Base-by-base conservation (phyloP, 768 basidiomycete species). In the Rhodotorula kratochvilovae region DNA sequence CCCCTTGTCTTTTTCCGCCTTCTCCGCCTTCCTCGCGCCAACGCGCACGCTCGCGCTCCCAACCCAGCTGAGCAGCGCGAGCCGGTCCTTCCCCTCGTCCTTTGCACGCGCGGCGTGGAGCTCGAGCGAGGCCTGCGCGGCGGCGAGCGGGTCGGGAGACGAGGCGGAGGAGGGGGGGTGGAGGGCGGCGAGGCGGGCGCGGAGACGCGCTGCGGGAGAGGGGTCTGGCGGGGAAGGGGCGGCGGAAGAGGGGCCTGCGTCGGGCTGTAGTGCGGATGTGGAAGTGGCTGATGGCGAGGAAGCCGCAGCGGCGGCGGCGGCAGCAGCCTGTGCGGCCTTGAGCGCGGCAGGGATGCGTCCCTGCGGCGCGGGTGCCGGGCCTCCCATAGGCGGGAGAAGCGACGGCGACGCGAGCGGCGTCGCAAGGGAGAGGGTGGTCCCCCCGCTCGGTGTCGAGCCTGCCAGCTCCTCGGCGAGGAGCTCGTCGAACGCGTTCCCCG, bases 401-500 rank as follows among this genome's bases (percentile, higher is more conserved):
- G 29, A 36, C 42, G 59, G 33, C 42, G 66, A 27, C 42, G 46
- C 23, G 61, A 46, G 27, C 33, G 67, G 60, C 46, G 67, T 19
- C 50, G 45, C 23, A 33, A 17, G 33, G 39, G 31, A 21, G 23
- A 33, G 39, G 19, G 39, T 10, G 45, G 25, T 45, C 5, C 53
- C 54, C 8, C 43, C 42, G 21, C 25, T 25, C 25, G 17, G 21
- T 29, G 56, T 54, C 55, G 45, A 23, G 48, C 17, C 17, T 6
- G 5, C 16, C n/a, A 59, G 27, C 42, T 59, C 73, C 5, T 70
- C 63, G n/a, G 61, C 68, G 35, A 68, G 29, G 15, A 74, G 39
- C 10, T 60, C 56, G 59, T 74, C 73, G 66, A 65, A 64, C 17
- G 73, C 65, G 55, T 43, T 67, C 8, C 27, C 8, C 15, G 61